Conservation (phyloP, 306 rosid genomes). For the Rosa chinensis region DNA sequence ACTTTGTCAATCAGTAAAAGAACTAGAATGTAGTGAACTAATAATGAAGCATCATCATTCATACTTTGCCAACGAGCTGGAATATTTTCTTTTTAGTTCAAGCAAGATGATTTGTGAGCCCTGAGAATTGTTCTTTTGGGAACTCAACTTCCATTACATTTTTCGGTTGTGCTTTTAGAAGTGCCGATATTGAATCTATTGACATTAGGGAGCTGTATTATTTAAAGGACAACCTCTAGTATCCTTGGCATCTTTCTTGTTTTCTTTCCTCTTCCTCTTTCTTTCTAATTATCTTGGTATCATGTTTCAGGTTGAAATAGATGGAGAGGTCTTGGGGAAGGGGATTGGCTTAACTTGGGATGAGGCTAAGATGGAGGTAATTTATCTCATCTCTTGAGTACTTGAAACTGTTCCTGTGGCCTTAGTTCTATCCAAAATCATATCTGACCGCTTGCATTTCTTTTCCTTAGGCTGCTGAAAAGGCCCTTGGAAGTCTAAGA, state of each 20-base stretch:
- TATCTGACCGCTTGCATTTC: slow-evolving; percentile 25
- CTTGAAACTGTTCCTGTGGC: slow-evolving; percentile 12
- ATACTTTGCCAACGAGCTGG: background rate
- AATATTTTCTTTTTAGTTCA: background rate
- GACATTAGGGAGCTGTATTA: background rate
- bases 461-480: slow-evolving; percentile 76
- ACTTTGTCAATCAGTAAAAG: background rate
- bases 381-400: background rate
- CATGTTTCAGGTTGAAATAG: slow-evolving; percentile 72
- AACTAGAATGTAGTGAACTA: slow-evolving; percentile 5
- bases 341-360: slow-evolving; percentile 90
- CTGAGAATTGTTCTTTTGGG: background rate
- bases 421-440: slow-evolving; percentile 7
- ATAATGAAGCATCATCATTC: slow-evolving; percentile 24
- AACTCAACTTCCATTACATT: slow-evolving; percentile 3
- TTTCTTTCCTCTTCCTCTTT: background rate
- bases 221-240: background rate
- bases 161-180: background rate
- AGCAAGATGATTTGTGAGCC: background rate
- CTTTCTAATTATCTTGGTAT: background rate
- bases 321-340: slow-evolving; percentile 73
- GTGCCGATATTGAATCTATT: background rate
- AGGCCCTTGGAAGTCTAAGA: slow-evolving; percentile 80
- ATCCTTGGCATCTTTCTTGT: background rate
- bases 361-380: slow-evolving; percentile 84